Percentiles rank a stretch among this genome's conserved stretches.
phyloP scores from a whole-genome alignment of 768 basidiomycete genomes.

The Pleurotus giganteus region DNA sequence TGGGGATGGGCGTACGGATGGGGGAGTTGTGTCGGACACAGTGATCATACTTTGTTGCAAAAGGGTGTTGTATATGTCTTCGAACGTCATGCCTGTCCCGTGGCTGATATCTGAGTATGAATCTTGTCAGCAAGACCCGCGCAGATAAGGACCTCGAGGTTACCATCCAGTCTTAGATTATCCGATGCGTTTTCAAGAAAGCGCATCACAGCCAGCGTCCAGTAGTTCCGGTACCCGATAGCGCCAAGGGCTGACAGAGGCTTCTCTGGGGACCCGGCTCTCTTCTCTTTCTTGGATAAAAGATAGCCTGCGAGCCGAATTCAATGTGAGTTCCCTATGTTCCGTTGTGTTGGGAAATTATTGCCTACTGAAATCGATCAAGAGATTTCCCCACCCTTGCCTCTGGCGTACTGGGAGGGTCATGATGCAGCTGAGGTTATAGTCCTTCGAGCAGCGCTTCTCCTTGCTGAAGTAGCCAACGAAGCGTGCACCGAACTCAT shows the following conservation, averaged over 20 bases:
- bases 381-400: conserved; percentile 93
- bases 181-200: conserved; percentile 62
- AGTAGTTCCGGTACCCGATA: conserved; percentile 93
- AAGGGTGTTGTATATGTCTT: conserved; percentile 81
- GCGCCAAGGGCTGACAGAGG: conserved; percentile 92
- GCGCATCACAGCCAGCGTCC: conserved; percentile 85
- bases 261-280: conserved; percentile 92
- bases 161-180: conserved; percentile 74
- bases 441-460: conserved; percentile 93
- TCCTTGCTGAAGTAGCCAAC: conserved; percentile 99
- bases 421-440: conserved; percentile 99
- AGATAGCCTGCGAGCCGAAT: conserved; percentile 70
- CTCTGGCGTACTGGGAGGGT: conserved; percentile 93
- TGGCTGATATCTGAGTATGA: conserved; percentile 66
- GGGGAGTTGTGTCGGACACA: conserved; percentile 45
- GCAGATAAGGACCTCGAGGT: conserved; percentile 19
- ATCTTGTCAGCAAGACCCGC: neutral
- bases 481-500: conserved; percentile 88
- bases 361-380: conserved; percentile 96
- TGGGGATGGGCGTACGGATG: conserved; percentile 61
- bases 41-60: conserved; percentile 73
- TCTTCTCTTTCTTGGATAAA: conserved; percentile 90
- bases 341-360: conserved; percentile 1
- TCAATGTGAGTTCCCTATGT: conserved; percentile 4
- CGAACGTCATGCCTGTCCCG: conserved; percentile 87